These are phyloP conservation scores for Podaxis sp. DNA, from an alignment of 768 basidiomycete genomes.

Conservation along the genomic window DNA sequence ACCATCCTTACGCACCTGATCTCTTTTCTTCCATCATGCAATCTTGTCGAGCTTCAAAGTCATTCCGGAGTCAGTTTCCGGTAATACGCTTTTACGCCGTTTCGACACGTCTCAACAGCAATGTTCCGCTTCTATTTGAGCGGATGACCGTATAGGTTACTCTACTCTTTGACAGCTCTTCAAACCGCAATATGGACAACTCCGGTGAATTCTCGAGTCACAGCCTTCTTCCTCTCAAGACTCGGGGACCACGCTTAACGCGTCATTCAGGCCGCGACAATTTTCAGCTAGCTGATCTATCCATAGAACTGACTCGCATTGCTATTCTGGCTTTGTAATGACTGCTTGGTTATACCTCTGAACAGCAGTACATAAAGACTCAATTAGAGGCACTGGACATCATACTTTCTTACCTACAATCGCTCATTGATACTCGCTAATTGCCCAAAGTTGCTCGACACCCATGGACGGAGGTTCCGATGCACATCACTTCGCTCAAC, in stretches of 20 bases:
- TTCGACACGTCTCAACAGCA: no score
- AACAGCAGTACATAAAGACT: background rate
- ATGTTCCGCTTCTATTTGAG: background rate
- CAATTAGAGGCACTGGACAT: background rate
- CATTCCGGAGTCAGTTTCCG: no score
- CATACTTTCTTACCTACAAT: background rate
- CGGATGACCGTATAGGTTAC: background rate
- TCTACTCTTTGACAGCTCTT: background rate
- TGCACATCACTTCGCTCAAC: background rate
- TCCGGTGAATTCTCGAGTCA: slow-evolving; percentile 2
- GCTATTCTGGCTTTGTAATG: background rate
- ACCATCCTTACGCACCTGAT: background rate
- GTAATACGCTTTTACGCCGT: no score
- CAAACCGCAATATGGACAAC: background rate
- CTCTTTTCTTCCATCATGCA: no score
- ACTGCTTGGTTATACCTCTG: background rate
- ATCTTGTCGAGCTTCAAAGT: no score
- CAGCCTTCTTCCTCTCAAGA: background rate
- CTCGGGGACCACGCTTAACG: background rate
- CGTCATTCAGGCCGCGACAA: background rate
- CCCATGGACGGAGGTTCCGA: background rate
- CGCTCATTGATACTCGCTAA: background rate
- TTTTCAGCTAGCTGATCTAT: background rate
- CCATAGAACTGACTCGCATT: background rate
- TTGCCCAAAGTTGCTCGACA: background rate